Percentiles rank a stretch among this genome's conserved stretches.
Evolutionary conservation across 345 rosid species (phyloP).

Genomic region (Pistacia vera): DNA sequence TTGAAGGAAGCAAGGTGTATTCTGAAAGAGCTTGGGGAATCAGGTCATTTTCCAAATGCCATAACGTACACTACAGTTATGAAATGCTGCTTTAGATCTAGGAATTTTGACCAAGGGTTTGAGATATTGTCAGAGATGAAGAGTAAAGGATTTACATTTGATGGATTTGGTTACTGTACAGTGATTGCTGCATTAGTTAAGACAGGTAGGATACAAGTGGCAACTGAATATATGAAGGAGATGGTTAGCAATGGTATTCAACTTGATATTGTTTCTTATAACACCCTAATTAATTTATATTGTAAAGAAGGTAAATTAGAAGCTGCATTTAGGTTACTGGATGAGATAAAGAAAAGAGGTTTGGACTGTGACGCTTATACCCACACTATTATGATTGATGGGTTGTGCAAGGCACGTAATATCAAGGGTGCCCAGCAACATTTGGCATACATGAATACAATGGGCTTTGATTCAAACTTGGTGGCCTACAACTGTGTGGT

Average conservation of each 20-base stretch:
- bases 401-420: constrained; percentile 66
- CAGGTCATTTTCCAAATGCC: constrained; percentile 60
- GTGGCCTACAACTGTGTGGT: constrained; percentile 69
- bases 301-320: constrained; percentile 62
- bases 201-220: constrained; percentile 52
- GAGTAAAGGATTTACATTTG: constrained; percentile 67
- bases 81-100: constrained; percentile 60
- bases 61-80: constrained; percentile 73
- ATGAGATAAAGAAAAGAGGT: constrained; percentile 59
- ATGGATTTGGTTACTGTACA: constrained; percentile 73
- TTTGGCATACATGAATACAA: constrained; percentile 48
- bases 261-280: constrained; percentile 75
- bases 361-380: constrained; percentile 73
- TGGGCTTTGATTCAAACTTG: constrained; percentile 47
- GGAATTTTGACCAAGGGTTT: constrained; percentile 62
- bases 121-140: constrained; percentile 59
- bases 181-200: constrained; percentile 71
- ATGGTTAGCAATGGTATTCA: constrained; percentile 50
- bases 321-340: constrained; percentile 52
- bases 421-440: constrained; percentile 54
- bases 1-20: constrained; percentile 55
- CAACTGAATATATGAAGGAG: constrained; percentile 43
- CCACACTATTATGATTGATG: constrained; percentile 74
- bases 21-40: constrained; percentile 52
- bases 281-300: constrained; percentile 66